Percentiles rank a stretch among this genome's conserved stretches.
Evolutionary conservation across 2,329 filamentous ascomycete species (phyloP).

Genomic region (Tolypocladium pustulatum): DNA sequence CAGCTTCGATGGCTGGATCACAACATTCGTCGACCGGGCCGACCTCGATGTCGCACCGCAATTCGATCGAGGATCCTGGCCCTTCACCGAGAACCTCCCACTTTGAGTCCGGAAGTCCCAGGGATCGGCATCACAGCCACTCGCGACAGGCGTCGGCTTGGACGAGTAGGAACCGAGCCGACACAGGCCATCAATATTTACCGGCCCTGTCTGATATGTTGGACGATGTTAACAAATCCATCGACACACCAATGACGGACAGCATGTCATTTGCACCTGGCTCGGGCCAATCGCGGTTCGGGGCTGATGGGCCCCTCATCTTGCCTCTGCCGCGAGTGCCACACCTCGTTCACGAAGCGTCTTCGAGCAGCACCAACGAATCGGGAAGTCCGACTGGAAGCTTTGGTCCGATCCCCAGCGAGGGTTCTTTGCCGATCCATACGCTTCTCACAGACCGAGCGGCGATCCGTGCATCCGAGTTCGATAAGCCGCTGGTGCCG

Average conservation of each 20-base stretch:
- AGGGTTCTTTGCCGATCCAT: conserved; percentile 43
- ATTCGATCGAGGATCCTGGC: conserved; percentile 30
- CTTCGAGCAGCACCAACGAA: conserved; percentile 30
- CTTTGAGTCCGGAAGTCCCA: conserved; percentile 22
- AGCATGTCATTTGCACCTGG: background rate
- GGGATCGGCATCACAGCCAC: conserved; percentile 15
- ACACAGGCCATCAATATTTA: conserved; percentile 23
- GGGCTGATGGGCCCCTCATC: conserved; percentile 16
- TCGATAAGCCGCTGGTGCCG: conserved; percentile 6
- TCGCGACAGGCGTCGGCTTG: conserved; percentile 16
- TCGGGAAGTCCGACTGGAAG: conserved; percentile 27
- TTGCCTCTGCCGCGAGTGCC: conserved; percentile 20
- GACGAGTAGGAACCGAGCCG: conserved; percentile 3
- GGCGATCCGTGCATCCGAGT: conserved; percentile 7
- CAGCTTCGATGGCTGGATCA: conserved; percentile 33
- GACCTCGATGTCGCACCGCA: conserved; percentile 21
- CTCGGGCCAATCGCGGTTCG: conserved; percentile 7
- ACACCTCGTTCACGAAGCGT: conserved; percentile 33
- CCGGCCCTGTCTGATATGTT: conserved; percentile 39
- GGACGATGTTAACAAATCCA: conserved; percentile 19
- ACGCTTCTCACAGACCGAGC: conserved; percentile 35
- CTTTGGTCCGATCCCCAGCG: conserved; percentile 31
- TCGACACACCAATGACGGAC: conserved; percentile 7
- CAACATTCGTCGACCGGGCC: conserved; percentile 29
- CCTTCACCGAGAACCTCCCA: conserved; percentile 30